These are phyloP conservation scores for Betula pendula DNA, from an alignment of 306 rosid species.

Conservation along the genomic window DNA sequence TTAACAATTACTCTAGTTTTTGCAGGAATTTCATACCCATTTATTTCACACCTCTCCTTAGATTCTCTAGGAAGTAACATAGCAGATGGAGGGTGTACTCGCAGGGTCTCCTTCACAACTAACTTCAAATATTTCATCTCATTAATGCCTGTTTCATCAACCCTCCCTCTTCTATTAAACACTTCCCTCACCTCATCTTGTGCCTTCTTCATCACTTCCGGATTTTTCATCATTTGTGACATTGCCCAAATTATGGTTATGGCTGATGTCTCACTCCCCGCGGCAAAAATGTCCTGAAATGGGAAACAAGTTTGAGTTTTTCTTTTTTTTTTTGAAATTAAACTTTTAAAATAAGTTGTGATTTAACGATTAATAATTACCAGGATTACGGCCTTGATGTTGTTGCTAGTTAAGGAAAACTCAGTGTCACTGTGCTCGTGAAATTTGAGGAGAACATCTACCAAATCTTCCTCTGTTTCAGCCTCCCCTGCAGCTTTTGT, in stretches of 20 bases:
- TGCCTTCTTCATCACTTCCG: conserved; percentile 35
- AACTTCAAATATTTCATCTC: conserved; percentile 4
- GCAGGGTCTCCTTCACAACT: conserved; percentile 34
- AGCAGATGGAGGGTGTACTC: conserved; percentile 24
- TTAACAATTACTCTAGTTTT: too few relatives aligned
- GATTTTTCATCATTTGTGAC: conserved; percentile 44
- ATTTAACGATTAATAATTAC: conserved; percentile 16
- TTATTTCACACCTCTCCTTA: conserved; percentile 26
- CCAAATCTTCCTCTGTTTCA: conserved; percentile 19
- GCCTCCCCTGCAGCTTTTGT: neutral
- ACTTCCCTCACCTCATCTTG: conserved; percentile 39
- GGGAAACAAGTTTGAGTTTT: neutral
- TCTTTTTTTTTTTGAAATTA: too few relatives aligned
- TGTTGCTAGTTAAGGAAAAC: neutral
- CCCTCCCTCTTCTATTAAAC: conserved; percentile 18
- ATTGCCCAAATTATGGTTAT: conserved; percentile 30
- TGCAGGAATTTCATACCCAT: too few relatives aligned
- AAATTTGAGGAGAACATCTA: conserved; percentile 32
- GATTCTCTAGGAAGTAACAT: conserved; percentile 32
- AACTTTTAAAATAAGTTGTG: neutral
- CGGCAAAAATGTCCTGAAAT: conserved; percentile 33
- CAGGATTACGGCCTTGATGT: conserved; percentile 30
- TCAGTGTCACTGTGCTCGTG: conserved; percentile 5
- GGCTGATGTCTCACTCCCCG: conserved; percentile 39
- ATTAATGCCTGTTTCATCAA: too few relatives aligned